Evolutionary conservation across 1,284 basidiomycete genomes (phyloP), one percentile per base, ranked within the genome.

Genomic region (Polyporus tsugae): DNA sequence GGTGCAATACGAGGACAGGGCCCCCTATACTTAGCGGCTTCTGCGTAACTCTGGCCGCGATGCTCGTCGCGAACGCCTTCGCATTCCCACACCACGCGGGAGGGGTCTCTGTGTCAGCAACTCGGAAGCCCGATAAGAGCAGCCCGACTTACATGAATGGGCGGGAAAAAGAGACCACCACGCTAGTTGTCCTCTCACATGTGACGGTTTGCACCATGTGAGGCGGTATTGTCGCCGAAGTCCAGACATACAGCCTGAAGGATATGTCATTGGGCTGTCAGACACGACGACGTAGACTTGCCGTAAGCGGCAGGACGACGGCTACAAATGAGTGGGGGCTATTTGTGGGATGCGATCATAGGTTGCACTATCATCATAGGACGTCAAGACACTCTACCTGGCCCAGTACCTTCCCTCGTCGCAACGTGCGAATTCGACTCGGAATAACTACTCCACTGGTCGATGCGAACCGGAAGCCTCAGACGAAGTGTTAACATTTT

Each of bases 111-210:
- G 35, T 5, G 35, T 22, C 55, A 58, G 55, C 29, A 58, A 7
- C 33, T 22, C 19, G 55, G 55, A 35, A 38, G 19, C 35, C 55
- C 35, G 55, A 58, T 58, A 58, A 58, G 55, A 29, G 52, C 9
- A 38, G 3, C 55, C 55, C 17, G 15, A 58, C 9, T 38, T 58
- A 22, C 17, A 36, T 10, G 10, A 22, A 13, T 29, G 29, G 29
- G 44, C 17, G 35, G 35, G 35, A 38, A 35, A 11, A 38, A 17
- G 35, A n/a, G 35, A n/a, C 38, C 33, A 35, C 55, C 35, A 38
- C 19, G 9, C 13, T 5, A 19, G 33, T 22, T 1, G 35, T 22
- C 15, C 35, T 33, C 35, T n/a, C 9, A 38, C 55, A 38, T 38
- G 35, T 15, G 55, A 7, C 2, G 15, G 19, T 10, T 19, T 33